Evolutionary conservation across 495 filamentous ascomycete genomes (phyloP).

Genomic region (Penicillium maclennaniae): DNA sequence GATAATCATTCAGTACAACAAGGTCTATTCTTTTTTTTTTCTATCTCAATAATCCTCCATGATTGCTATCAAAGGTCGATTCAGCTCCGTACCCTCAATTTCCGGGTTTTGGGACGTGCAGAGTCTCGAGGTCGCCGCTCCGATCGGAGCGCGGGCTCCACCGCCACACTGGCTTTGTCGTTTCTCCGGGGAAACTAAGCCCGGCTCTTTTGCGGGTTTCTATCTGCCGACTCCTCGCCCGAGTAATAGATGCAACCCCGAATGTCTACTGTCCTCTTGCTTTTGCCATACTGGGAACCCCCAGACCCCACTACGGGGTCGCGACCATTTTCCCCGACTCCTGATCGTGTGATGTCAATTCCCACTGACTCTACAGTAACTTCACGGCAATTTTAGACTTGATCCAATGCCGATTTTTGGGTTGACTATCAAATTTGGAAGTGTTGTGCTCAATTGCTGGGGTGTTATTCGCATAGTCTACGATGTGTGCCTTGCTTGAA

Average conservation of each 20-base stretch:
- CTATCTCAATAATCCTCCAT: too few relatives aligned
- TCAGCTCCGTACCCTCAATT: background rate
- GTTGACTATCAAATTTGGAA: background rate
- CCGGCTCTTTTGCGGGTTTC: constrained; percentile 10
- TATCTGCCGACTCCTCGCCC: constrained; percentile 14
- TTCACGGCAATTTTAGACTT: constrained; percentile 3
- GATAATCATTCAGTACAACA: too few relatives aligned
- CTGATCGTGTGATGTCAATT: constrained; percentile 5
- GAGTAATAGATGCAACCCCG: background rate
- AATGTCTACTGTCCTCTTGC: background rate
- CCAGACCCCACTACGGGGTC: constrained; percentile 1
- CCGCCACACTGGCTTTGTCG: constrained; percentile 6
- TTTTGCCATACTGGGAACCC: constrained; percentile 4
- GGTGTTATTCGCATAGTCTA: too few relatives aligned
- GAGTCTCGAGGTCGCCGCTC: constrained; percentile 8
- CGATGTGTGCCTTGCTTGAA: too few relatives aligned
- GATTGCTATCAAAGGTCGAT: background rate
- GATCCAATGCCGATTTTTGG: constrained; percentile 1
- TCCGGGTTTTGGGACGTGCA: constrained; percentile 11
- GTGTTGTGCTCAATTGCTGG: background rate
- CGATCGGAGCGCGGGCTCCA: constrained; percentile 8
- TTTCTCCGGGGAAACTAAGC: constrained; percentile 5
- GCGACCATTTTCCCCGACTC: background rate
- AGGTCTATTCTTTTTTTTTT: too few relatives aligned
- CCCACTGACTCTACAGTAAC: background rate